These are phyloP conservation scores for Metarhizium rileyi DNA, from an alignment of 2,329 filamentous ascomycete species.

Conservation along the genomic window DNA sequence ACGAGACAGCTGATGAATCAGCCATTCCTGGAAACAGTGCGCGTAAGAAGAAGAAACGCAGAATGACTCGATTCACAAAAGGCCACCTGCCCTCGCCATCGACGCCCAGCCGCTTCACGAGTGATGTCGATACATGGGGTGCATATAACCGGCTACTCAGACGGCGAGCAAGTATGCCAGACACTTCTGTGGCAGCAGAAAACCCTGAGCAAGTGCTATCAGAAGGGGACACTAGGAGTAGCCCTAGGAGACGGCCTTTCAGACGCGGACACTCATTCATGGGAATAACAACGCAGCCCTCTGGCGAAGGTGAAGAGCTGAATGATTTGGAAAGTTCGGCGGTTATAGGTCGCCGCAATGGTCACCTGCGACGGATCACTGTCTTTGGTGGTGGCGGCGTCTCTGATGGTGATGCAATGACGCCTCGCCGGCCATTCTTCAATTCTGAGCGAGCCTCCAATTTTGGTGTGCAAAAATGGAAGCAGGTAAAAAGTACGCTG, in stretches of 20 bases:
- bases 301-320: slow-evolving; percentile 34
- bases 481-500: slow-evolving; percentile 81
- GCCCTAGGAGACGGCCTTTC: slow-evolving; percentile 38
- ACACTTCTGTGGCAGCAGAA: slow-evolving; percentile 32
- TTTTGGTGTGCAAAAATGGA: slow-evolving; percentile 77
- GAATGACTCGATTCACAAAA: slow-evolving; percentile 46
- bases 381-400: slow-evolving; percentile 55
- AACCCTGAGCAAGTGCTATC: slow-evolving; percentile 55
- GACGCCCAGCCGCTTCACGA: slow-evolving; percentile 43
- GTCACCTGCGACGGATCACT: slow-evolving; percentile 57
- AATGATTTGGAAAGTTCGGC: slow-evolving; percentile 44
- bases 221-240: slow-evolving; percentile 64
- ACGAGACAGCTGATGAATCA: slow-evolving; percentile 73
- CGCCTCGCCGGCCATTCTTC: slow-evolving; percentile 47
- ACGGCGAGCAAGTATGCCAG: slow-evolving; percentile 57
- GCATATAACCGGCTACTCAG: slow-evolving; percentile 42
- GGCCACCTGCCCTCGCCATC: slow-evolving; percentile 54
- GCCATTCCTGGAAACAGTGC: slow-evolving; percentile 27
- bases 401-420: slow-evolving; percentile 53
- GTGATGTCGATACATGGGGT: slow-evolving; percentile 31
- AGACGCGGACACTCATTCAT: slow-evolving; percentile 52
- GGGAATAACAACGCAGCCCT: slow-evolving; percentile 32
- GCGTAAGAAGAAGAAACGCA: slow-evolving; percentile 49
- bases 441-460: slow-evolving; percentile 59
- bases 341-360: slow-evolving; percentile 39